Percentiles rank a stretch among this genome's conserved stretches.
Evolutionary conservation across 306 rosid species (phyloP).

Genomic region (Cucurbita ficifolia): DNA sequence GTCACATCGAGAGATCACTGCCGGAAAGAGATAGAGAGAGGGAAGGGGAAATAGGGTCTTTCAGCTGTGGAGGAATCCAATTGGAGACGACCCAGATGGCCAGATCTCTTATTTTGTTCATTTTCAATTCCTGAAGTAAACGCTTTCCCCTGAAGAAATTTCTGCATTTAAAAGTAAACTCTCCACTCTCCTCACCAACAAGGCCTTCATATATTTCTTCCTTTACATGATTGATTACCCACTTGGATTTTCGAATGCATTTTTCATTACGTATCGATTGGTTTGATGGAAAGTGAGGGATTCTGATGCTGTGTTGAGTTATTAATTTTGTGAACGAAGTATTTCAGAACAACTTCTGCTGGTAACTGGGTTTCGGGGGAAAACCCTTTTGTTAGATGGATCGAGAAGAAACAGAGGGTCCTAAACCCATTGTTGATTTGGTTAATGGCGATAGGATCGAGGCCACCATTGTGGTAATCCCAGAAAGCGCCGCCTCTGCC

Average conservation of each 20-base stretch:
- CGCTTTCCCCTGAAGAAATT: not conserved
- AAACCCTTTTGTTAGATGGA: not conserved
- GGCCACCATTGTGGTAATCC: not conserved
- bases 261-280: not conserved
- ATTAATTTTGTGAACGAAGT: not conserved
- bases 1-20: not conserved
- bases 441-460: not conserved
- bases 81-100: slow-evolving; percentile 5
- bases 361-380: not conserved
- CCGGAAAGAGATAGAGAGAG: not conserved
- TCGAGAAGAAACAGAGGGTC: not conserved
- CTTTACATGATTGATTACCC: not conserved
- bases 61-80: not conserved
- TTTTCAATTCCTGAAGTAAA: not conserved
- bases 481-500: not conserved
- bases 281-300: not conserved
- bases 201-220: not conserved
- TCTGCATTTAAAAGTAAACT: not conserved
- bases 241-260: not conserved
- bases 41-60: not conserved
- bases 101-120: not conserved
- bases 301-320: not conserved
- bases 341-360: not conserved
- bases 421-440: not conserved
- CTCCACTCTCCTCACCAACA: not conserved